phyloP scores from a whole-genome alignment of 2,329 filamentous ascomycete genomes.

The Fusarium duplospermum region DNA sequence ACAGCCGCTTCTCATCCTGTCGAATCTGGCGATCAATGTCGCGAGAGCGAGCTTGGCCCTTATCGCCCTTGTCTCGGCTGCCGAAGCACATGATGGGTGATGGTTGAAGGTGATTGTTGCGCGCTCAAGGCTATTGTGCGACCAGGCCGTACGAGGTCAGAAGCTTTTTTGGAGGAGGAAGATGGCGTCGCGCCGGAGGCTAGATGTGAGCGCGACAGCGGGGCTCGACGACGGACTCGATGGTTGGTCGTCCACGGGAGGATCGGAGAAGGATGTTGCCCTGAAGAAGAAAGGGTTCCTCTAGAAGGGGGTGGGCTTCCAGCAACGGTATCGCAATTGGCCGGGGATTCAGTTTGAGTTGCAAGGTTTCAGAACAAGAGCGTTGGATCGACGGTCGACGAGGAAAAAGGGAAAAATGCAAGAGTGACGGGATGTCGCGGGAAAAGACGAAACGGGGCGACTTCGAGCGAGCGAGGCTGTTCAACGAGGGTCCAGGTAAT shows the following conservation, averaged over 20 bases:
- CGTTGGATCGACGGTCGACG: conserved; percentile 4
- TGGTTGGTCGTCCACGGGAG: conserved; percentile 8
- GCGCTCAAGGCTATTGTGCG: not conserved
- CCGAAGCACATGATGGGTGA: conserved; percentile 71
- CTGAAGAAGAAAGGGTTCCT: not conserved
- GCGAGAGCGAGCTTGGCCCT: conserved; percentile 67
- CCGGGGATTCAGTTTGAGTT: not conserved
- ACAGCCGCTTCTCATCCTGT: conserved; percentile 86
- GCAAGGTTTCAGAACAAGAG: not conserved
- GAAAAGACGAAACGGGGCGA: conserved; percentile 4
- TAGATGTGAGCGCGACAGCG: not conserved
- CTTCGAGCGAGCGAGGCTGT: conserved; percentile 5
- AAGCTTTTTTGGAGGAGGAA: conserved; percentile 1
- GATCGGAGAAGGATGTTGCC: conserved; percentile 2
- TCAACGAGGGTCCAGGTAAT: not conserved
- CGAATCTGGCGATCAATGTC: conserved; percentile 90
- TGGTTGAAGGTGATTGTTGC: conserved; percentile 2
- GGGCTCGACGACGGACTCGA: not conserved
- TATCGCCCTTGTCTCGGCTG: conserved; percentile 61
- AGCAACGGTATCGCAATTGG: not conserved
- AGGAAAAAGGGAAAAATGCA: not conserved
- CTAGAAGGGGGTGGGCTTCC: not conserved
- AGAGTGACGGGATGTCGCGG: conserved; percentile 16
- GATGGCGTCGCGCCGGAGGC: not conserved
- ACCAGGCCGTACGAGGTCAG: not conserved